These are phyloP conservation scores for Penicillium sp. DNA, from an alignment of 2,329 filamentous ascomycete genomes.

Conservation along the genomic window DNA sequence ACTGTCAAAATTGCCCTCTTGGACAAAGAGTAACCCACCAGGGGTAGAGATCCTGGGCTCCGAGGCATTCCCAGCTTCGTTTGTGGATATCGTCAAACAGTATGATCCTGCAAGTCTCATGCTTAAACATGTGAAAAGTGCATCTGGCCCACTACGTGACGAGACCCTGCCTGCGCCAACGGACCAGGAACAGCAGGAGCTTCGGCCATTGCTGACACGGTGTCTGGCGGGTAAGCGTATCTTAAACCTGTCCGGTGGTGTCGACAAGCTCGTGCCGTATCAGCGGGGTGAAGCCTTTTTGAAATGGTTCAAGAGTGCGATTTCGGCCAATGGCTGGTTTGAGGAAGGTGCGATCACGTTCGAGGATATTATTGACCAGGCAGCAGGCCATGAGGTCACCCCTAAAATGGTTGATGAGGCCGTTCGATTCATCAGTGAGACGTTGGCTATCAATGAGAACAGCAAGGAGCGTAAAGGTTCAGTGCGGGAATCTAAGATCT, in stretches of 20 bases:
- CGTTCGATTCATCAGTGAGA: constrained; percentile 53
- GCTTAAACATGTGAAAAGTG: constrained; percentile 52
- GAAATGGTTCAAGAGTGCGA: constrained; percentile 53
- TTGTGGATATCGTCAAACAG: constrained; percentile 63
- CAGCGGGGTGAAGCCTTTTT: constrained; percentile 57
- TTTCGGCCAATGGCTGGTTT: constrained; percentile 46
- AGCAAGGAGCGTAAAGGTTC: constrained; percentile 21
- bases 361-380: constrained; percentile 58
- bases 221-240: constrained; percentile 54
- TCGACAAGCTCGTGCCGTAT: constrained; percentile 63
- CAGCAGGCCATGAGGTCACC: constrained; percentile 60
- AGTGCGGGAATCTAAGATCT: constrained; percentile 39
- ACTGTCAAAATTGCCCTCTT: constrained; percentile 65
- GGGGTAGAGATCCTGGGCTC: constrained; percentile 72
- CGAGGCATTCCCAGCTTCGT: constrained; percentile 69
- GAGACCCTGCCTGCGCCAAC: constrained; percentile 37
- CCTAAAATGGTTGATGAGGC: constrained; percentile 57
- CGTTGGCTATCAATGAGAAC: constrained; percentile 32
- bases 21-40: constrained; percentile 54
- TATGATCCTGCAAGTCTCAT: constrained; percentile 76
- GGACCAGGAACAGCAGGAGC: constrained; percentile 43
- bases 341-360: constrained; percentile 53
- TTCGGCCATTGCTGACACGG: constrained; percentile 45
- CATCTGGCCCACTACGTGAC: constrained; percentile 28
- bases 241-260: constrained; percentile 53